Evolutionary conservation across 164 flowering plant genomes (phyloP).

Genomic region (Akebia trifoliata): DNA sequence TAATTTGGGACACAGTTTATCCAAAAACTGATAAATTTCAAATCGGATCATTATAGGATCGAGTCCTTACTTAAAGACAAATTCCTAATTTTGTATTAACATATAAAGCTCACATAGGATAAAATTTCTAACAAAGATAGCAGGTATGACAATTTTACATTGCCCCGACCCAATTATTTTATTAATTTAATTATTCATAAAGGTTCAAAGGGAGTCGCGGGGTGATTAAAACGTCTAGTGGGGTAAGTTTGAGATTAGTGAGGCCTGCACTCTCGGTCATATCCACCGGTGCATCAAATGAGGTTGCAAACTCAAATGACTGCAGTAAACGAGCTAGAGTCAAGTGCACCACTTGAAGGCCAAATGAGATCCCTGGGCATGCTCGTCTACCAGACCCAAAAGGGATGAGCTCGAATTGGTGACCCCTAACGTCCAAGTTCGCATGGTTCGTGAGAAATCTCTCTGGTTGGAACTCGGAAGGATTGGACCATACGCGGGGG

Average conservation of each 20-base stretch:
- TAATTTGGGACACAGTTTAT: no score
- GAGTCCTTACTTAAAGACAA: no score
- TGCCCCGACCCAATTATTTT: no score
- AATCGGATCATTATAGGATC: no score
- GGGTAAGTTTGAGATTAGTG: slow-evolving; percentile 16
- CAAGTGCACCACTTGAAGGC: slow-evolving; percentile 5
- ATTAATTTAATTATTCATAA: not conserved
- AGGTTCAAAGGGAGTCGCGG: slow-evolving; percentile 17
- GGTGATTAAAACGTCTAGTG: slow-evolving; percentile 17
- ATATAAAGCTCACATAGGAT: no score
- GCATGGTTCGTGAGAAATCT: slow-evolving; percentile 9
- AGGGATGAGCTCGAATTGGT: slow-evolving; percentile 13
- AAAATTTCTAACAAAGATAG: no score
- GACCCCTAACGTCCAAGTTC: slow-evolving; percentile 8
- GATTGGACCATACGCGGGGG: not conserved
- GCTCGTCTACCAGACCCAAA: slow-evolving; percentile 15
- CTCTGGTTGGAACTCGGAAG: slow-evolving; percentile 12
- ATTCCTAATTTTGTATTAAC: no score
- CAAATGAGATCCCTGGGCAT: slow-evolving; percentile 8
- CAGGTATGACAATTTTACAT: no score
- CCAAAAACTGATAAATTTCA: no score
- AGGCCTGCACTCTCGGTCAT: slow-evolving; percentile 12
- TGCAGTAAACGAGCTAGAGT: slow-evolving; percentile 12
- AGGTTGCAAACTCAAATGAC: not conserved
- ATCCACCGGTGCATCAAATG: not conserved